Evolutionary conservation across 2,329 filamentous ascomycete genomes (phyloP).

Genomic region (Colletotrichum caudatum): DNA sequence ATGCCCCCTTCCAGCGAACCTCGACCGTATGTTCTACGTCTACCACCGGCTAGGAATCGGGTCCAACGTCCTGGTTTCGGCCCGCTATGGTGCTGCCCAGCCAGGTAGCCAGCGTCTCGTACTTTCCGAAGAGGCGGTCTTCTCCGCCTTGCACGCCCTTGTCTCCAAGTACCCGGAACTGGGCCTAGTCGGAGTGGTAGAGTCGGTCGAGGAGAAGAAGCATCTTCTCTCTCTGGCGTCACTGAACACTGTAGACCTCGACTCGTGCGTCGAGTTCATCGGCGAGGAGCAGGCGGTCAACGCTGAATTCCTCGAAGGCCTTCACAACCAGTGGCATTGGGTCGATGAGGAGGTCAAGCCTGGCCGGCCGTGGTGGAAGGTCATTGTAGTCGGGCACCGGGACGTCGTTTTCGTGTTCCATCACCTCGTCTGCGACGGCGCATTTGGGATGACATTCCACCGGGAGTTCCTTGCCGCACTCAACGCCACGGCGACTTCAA

Average conservation of each 20-base stretch:
- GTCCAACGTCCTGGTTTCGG: slow-evolving; percentile 45
- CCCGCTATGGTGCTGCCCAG: slow-evolving; percentile 37
- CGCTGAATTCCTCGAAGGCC: slow-evolving; percentile 1
- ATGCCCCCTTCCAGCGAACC: slow-evolving; percentile 10
- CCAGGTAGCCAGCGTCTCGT: background rate
- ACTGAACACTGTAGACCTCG: slow-evolving; percentile 28
- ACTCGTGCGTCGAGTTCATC: slow-evolving; percentile 35
- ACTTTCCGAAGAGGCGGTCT: slow-evolving; percentile 33
- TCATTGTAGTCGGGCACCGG: slow-evolving; percentile 26
- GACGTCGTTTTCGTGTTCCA: slow-evolving; percentile 36
- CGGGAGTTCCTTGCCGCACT: slow-evolving; percentile 32
- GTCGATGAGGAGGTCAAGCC: slow-evolving; percentile 19
- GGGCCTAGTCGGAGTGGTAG: slow-evolving; percentile 37
- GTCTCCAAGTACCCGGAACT: slow-evolving; percentile 42
- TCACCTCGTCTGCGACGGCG: slow-evolving; percentile 37
- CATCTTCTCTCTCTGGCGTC: slow-evolving; percentile 26
- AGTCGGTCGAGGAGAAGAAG: slow-evolving; percentile 19
- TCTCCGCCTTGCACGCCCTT: slow-evolving; percentile 41
- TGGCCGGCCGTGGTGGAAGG: slow-evolving; percentile 35
- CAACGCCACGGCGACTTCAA: slow-evolving; percentile 15
- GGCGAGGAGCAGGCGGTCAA: slow-evolving; percentile 9
- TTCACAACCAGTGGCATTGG: slow-evolving; percentile 34
- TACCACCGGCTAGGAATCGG: slow-evolving; percentile 44
- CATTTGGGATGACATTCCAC: slow-evolving; percentile 35
- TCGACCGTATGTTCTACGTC: slow-evolving; percentile 43